phyloP scores from a whole-genome alignment of 768 basidiomycete species.

The Serendipita sp. region DNA sequence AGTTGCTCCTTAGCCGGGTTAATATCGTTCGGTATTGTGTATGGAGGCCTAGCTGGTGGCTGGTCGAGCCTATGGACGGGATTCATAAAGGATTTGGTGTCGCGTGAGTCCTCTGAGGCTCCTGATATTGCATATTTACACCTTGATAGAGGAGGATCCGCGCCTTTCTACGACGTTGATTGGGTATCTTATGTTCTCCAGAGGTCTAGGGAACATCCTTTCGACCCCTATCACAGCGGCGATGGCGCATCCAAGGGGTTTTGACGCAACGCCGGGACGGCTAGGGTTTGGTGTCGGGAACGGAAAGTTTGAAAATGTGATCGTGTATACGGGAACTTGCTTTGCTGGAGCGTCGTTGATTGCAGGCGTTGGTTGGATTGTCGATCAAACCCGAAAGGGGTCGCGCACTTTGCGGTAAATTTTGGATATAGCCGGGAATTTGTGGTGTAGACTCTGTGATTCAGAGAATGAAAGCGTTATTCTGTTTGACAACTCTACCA shows the following conservation, averaged over 20 bases:
- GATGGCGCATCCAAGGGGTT: conserved; percentile 8
- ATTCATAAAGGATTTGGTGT: conserved; percentile 15
- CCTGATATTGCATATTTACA: not conserved
- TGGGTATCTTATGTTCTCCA: conserved; percentile 17
- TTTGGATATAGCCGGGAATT: too few species aligned
- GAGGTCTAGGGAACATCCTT: conserved; percentile 21
- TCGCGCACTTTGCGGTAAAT: not conserved
- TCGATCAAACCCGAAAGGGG: conserved; percentile 7
- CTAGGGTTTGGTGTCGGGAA: conserved; percentile 19
- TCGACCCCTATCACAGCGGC: conserved; percentile 20
- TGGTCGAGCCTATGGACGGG: conserved; percentile 20
- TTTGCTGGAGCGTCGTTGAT: conserved; percentile 21
- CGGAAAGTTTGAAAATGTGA: conserved; percentile 19
- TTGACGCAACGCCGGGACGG: conserved; percentile 1
- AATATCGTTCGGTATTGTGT: conserved; percentile 17
- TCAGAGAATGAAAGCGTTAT: too few species aligned
- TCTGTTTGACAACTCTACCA: too few species aligned
- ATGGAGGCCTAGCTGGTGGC: conserved; percentile 18
- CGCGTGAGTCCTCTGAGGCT: conserved; percentile 14
- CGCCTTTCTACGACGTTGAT: conserved; percentile 16
- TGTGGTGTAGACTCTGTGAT: too few species aligned
- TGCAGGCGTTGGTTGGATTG: conserved; percentile 17
- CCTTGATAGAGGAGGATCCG: conserved; percentile 18
- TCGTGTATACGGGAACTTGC: conserved; percentile 20
- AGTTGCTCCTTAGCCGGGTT: conserved; percentile 18